phyloP scores from a whole-genome alignment of 2,329 filamentous ascomycete genomes.

The Fusarium torreyae region DNA sequence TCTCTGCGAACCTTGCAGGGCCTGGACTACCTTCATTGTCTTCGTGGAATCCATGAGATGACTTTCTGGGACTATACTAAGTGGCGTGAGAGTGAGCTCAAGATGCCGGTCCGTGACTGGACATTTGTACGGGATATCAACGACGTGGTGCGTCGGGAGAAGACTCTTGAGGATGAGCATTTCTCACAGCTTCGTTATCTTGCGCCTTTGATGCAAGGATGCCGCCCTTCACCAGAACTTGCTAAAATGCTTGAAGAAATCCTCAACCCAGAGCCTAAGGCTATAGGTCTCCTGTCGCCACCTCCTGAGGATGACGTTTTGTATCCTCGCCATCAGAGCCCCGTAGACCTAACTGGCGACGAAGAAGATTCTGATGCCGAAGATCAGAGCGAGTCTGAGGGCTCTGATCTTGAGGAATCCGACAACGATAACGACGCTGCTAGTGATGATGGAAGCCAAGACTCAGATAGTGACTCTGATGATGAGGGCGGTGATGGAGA shows the following conservation, averaged over 20 bases:
- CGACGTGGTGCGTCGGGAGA: constrained; percentile 42
- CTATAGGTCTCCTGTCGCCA: not conserved
- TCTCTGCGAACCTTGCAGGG: constrained; percentile 61
- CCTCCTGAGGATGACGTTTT: constrained; percentile 17
- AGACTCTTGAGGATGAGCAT: constrained; percentile 5
- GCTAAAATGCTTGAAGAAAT: not conserved
- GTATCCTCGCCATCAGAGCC: constrained; percentile 16
- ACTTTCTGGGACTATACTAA: constrained; percentile 59
- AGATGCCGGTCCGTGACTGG: constrained; percentile 48
- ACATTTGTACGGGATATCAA: constrained; percentile 52
- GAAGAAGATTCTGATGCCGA: not conserved
- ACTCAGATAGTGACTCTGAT: not conserved
- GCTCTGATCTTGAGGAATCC: not conserved
- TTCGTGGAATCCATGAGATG: constrained; percentile 61
- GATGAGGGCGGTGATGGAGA: constrained; percentile 12
- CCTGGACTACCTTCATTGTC: constrained; percentile 59
- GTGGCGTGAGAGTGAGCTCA: constrained; percentile 24
- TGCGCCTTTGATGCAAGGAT: constrained; percentile 32
- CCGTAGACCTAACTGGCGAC: constrained; percentile 1
- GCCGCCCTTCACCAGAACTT: constrained; percentile 13
- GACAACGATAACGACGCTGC: not conserved
- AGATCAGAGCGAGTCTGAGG: constrained; percentile 3
- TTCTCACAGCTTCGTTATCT: constrained; percentile 44
- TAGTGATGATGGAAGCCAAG: not conserved
- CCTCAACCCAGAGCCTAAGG: not conserved